Percentiles rank a stretch among this genome's conserved stretches.
These are phyloP conservation scores for Pythium insidiosum DNA, from an alignment of 352 stramenopile species.

Conservation along the genomic window DNA sequence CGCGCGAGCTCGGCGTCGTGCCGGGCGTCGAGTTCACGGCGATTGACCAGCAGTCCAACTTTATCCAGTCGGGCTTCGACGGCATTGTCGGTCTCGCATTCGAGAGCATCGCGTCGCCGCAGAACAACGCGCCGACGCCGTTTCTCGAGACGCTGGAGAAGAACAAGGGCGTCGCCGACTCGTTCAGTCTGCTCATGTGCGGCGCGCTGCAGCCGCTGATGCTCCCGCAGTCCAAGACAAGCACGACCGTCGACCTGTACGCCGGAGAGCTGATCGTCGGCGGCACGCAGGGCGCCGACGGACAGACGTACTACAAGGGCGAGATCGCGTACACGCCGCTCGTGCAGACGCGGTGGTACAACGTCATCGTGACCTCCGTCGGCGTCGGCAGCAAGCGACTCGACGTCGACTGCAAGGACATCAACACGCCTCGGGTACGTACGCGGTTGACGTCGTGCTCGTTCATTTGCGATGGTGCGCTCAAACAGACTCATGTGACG, in stretches of 20 bases:
- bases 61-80: conserved; percentile 66
- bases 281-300: conserved; percentile 32
- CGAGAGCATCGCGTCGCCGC: conserved; percentile 48
- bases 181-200: conserved; percentile 75
- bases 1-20: conserved; percentile 31
- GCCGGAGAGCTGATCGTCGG: conserved; percentile 56
- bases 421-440: conserved; percentile 52
- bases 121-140: conserved; percentile 27
- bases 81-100: conserved; percentile 70
- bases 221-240: conserved; percentile 24
- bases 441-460: not conserved
- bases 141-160: conserved; percentile 54
- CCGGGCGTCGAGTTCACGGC: conserved; percentile 44
- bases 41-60: conserved; percentile 50
- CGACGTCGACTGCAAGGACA: conserved; percentile 40
- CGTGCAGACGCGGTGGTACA: conserved; percentile 71
- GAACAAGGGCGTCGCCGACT: conserved; percentile 24
- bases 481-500: too few species aligned
- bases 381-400: conserved; percentile 36
- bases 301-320: conserved; percentile 43
- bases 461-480: not conserved
- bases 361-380: conserved; percentile 69
- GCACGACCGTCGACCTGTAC: conserved; percentile 34
- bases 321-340: conserved; percentile 69
- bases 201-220: conserved; percentile 60